Base-by-base conservation (phyloP, 2,329 filamentous ascomycete species). In the Pseudogymnoascus sp. region DNA sequence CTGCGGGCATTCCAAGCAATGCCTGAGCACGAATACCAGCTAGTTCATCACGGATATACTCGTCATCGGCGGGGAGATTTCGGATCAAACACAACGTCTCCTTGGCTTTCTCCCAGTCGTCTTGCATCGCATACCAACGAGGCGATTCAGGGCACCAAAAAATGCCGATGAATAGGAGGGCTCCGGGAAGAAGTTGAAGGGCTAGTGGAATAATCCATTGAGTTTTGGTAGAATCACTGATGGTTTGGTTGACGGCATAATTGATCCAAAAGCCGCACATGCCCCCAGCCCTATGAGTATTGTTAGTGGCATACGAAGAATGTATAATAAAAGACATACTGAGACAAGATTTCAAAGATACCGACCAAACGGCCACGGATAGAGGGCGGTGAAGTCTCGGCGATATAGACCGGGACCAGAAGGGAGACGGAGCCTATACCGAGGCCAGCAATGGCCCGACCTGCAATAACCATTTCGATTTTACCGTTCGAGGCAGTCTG, bases 401-500 rank as follows among this genome's bases (percentile, higher is more conserved):
- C 66, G 14, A 73, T 69, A 62, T 74, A 74, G 21, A 73, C 66
- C 10, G 72, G 71, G 14, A 76, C 74, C 29, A 78, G 72, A 12
- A 78, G 72, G 5, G 76, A 77, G 3, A 74, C 80, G 62, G 81
- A 82, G 49, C 85, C 85, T 62, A 87, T 80, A 52, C 83, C 84
- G 58, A 87, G 68, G 62, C 85, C 84, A 3, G 83, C 83, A 7
- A 88, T 78, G 26, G 86, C 84, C 23, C 85, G 79, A 3, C 84
- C 83, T 23, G 75, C 83, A 62, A 78, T 78, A 21, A 79, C 71
- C 64, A 70, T 37, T 16, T 58, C 64, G 35, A 72, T 65, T 7
- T 60, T 63, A 37, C 70, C 69, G 60, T 64, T 58, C 2, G 68
- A 59, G 33, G 65, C 65, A 7, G 66, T 68, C 66, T 70, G 19